Evolutionary conservation across 208 protist genomes (phyloP), one percentile per base, ranked within the genome.

Genomic region (Porcisia hertigi): DNA sequence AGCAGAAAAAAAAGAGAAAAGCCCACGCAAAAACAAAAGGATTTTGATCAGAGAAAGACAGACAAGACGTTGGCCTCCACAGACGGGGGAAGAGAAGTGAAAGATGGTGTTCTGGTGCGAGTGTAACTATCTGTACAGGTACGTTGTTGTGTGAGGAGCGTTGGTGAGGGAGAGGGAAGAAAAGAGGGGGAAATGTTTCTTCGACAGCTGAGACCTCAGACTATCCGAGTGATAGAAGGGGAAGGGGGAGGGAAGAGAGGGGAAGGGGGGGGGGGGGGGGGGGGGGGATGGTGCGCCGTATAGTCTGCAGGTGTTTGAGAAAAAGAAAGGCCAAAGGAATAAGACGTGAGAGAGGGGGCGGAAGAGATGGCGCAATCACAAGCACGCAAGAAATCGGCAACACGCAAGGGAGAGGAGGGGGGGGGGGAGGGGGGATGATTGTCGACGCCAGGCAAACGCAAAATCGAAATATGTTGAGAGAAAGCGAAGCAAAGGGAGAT

Each of bases 361-460:
- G 3, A 30, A 23, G 30, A 63, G 53, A 47, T 25, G 8, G 59
- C 34, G 39, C 59, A 64, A 25, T n/a, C 59, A 45, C 59, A 52
- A 30, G 41, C 23, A 52, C 62, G 45, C 39, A 71, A 76, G 41
- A 60, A 63, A 9, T 14, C 12, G 9, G 11, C n/a, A 82, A 65
- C 71, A 18, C 69, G 49, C 23, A 41, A 77, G 63, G 71, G 69
- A 60, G 73, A 71, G 16, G 34, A 71, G 25, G 34, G 18, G 18
- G 18, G 30, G 5, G 34, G 71, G 43, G 55, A 70, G 18, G n/a
- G n/a, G n/a, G n/a, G n/a, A n/a, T 11, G 47, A 41, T 53, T 14
- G 23, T 43, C 63, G 66, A 65, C 9, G 63, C n/a, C 39, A 63
- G 73, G 60, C 1, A 75, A 67, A 74, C 7, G 64, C 62, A 63